Conservation (phyloP, 2,329 filamentous ascomycete species). For the Endocalyx cinctus region DNA sequence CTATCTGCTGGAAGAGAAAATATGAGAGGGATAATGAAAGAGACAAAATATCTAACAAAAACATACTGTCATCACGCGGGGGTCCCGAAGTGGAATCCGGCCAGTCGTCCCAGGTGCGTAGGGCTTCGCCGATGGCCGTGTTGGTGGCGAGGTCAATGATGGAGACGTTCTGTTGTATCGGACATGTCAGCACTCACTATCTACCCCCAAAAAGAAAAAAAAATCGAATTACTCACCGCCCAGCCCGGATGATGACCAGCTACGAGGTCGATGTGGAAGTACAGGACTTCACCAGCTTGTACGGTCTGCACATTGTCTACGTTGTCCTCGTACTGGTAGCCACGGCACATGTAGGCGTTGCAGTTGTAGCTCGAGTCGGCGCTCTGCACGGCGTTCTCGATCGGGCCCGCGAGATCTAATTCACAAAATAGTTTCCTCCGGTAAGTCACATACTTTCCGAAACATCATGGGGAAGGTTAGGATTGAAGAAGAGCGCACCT, state of each 20-base stretch:
- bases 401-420: constrained; percentile 21
- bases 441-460: too few species aligned
- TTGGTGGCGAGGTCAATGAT: constrained; percentile 43
- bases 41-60: constrained; percentile 31
- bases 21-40: constrained; percentile 2
- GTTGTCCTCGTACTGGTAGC: constrained; percentile 28
- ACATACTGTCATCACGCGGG: constrained; percentile 30
- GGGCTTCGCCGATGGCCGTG: constrained; percentile 42
- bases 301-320: constrained; percentile 20
- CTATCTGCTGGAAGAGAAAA: background rate
- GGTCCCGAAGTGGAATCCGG: constrained; percentile 17
- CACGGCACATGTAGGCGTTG: constrained; percentile 25
- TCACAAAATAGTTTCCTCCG: too few species aligned
- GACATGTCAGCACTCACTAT: too few species aligned
- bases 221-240: constrained; percentile 12
- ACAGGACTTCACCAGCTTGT: constrained; percentile 29
- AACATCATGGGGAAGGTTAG: too few species aligned
- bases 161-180: constrained; percentile 39
- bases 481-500: too few species aligned
- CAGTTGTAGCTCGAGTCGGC: constrained; percentile 20
- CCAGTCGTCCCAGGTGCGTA: constrained; percentile 37
- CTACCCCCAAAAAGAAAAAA: background rate
- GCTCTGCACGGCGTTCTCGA: constrained; percentile 21
- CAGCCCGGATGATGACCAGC: constrained; percentile 32
- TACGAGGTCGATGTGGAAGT: constrained; percentile 34